Conservation (phyloP, 202 grass and related monocot genomes). For the Cymbopogon flexuosus region DNA sequence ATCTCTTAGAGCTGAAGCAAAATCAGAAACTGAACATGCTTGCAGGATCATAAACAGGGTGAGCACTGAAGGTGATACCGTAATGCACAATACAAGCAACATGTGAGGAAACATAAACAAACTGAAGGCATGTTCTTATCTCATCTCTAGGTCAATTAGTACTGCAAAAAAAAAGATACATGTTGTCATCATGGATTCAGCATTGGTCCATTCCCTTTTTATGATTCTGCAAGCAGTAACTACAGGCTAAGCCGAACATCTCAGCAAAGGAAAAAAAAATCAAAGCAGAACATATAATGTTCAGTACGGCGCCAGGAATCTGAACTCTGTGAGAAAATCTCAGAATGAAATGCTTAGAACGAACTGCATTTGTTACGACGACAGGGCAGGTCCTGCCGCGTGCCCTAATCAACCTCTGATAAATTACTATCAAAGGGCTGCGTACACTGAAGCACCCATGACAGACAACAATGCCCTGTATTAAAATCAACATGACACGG, state of each 20-base stretch:
- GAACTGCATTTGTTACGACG: background rate
- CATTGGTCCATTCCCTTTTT: background rate
- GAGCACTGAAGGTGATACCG: background rate
- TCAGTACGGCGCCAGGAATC: background rate
- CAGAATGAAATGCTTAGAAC: background rate
- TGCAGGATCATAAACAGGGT: too few relatives aligned
- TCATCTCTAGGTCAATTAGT: constrained; percentile 12
- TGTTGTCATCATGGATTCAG: background rate
- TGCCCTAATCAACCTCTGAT: background rate
- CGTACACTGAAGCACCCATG: background rate
- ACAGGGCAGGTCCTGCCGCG: background rate
- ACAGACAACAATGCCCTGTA: background rate
- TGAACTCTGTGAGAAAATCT: background rate
- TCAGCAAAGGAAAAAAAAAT: too few relatives aligned
- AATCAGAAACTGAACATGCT: background rate
- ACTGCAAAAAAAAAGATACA: background rate
- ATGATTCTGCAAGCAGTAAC: background rate
- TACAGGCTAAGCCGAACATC: background rate
- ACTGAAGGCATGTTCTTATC: constrained; percentile 6
- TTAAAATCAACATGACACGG: background rate
- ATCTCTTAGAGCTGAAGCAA: constrained; percentile 16
- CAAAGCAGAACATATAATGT: background rate
- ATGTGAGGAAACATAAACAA: constrained; percentile 27
- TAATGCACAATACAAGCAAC: constrained; percentile 31
- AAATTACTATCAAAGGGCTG: background rate